Evolutionary conservation across 2,329 filamentous ascomycete genomes (phyloP), one percentile per base, ranked within the genome.

Genomic region (Zymoseptoria pseudotritici): DNA sequence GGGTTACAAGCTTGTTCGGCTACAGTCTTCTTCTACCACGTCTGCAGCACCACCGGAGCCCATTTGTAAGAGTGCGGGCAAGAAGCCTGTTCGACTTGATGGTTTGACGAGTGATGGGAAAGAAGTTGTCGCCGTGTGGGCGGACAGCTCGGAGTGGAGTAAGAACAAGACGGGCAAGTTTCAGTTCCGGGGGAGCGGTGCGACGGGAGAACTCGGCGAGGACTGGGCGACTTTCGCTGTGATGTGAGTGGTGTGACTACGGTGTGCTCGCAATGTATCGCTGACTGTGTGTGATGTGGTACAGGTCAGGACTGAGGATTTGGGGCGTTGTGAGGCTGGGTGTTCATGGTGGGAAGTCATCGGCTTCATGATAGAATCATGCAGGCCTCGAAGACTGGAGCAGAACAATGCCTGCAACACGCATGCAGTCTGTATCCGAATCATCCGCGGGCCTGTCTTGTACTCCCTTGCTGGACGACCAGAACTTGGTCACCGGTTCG

Each of bases 121-220:
- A 24, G 65, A 66, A 50, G 57, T 63, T 8, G 63, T 66, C 1
- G 63, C 65, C 10, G 65, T 63, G 3, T 66, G 61, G 61, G 64
- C 63, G 17, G 62, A 63, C n/a, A 61, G 60, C 17, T 56, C 55
- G 55, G 57, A 57, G 22, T 61, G 58, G 58, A 63, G 58, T 21
- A 66, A 62, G 56, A 61, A 58, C 50, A 63, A 65, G 36, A 26
- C 61, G 17, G 61, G 63, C 13, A 60, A 55, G 46, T 64, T 65
- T 50, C 57, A 58, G 11, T 65, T 66, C 24, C 29, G 59, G 19
- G 61, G 63, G 0, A 62, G 60, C 29, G 65, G 60, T 11, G 55
- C 54, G 3, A 58, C 42, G 4, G 61, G 61, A 3, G 58, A 55
- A 11, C 24, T 66, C 52, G 64, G 63, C 3, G 59, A 65, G 29